phyloP scores from a whole-genome alignment of 2,329 filamentous ascomycete genomes.

The Ophidiomyces ophidiicola region DNA sequence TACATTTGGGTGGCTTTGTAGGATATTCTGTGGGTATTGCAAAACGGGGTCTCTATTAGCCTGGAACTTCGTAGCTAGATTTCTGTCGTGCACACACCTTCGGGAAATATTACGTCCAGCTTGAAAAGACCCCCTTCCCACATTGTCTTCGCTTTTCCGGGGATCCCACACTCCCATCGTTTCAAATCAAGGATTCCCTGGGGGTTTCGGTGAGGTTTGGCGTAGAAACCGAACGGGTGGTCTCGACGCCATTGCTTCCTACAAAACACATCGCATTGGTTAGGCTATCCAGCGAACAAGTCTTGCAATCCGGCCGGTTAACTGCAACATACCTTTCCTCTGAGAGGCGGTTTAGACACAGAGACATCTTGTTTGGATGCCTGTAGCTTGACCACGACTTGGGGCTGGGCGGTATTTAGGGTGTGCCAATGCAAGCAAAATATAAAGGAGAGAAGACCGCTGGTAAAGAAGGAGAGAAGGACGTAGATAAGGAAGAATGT shows the following conservation, averaged over 20 bases:
- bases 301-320: no score
- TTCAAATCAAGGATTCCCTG: conserved; percentile 82
- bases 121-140: conserved; percentile 99
- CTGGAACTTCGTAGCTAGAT: conserved; percentile 14
- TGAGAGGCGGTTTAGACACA: conserved; percentile 76
- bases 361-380: conserved; percentile 21
- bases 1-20: conserved; percentile 97
- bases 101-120: conserved; percentile 80
- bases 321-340: conserved; percentile 63
- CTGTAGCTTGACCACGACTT: no score
- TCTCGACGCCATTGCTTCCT: conserved; percentile 96
- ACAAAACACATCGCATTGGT: no score
- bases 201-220: conserved; percentile 67
- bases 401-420: no score
- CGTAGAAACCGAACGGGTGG: conserved; percentile 95
- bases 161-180: conserved; percentile 91
- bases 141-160: conserved; percentile 89
- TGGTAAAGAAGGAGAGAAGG: neutral
- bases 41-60: conserved; percentile 7
- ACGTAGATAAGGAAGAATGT: neutral
- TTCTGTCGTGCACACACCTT: conserved; percentile 49
- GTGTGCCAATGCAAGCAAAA: neutral
- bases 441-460: neutral
- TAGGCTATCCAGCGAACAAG: conserved; percentile 14
- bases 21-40: conserved; percentile 61